Evolutionary conservation across 768 basidiomycete genomes (phyloP).

Genomic region (Lactarius akahatsu): DNA sequence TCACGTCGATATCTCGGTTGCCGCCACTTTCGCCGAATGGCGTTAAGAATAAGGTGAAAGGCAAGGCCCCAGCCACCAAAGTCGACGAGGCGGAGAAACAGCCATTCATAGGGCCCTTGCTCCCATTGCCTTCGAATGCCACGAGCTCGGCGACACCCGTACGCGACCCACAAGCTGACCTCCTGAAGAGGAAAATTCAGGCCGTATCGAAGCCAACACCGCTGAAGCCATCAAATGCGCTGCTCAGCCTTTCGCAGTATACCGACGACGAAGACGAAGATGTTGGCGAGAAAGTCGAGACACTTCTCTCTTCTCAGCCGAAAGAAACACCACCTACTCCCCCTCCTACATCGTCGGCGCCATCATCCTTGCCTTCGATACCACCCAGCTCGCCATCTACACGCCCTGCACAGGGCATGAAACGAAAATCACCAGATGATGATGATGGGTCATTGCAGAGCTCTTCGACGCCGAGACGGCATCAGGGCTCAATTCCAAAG

Average conservation of each 20-base stretch:
- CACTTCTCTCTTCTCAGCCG: neutral
- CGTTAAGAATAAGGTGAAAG: constrained; percentile 49
- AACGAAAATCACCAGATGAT: constrained; percentile 43
- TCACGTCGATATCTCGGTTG: constrained; percentile 37
- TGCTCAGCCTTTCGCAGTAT: constrained; percentile 43
- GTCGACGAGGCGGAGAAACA: constrained; percentile 50
- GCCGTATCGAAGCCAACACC: constrained; percentile 34
- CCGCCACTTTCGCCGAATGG: constrained; percentile 31
- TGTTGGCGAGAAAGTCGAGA: constrained; percentile 35
- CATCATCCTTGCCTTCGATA: constrained; percentile 18
- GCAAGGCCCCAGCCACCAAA: constrained; percentile 51
- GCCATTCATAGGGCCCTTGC: constrained; percentile 64
- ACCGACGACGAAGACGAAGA: constrained; percentile 42
- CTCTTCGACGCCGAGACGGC: constrained; percentile 5
- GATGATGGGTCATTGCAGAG: constrained; percentile 34
- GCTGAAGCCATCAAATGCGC: constrained; percentile 36
- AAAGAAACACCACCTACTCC: constrained; percentile 5
- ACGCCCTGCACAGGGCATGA: constrained; percentile 33
- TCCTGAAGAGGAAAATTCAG: constrained; percentile 54
- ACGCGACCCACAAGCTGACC: constrained; percentile 53
- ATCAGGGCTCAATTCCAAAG: neutral
- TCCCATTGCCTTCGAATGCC: constrained; percentile 48
- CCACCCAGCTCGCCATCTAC: constrained; percentile 9
- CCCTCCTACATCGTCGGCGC: neutral
- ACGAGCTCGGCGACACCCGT: constrained; percentile 11